These are phyloP conservation scores for Pleurotus ostreatus DNA, from an alignment of 768 basidiomycete species.

Conservation along the genomic window DNA sequence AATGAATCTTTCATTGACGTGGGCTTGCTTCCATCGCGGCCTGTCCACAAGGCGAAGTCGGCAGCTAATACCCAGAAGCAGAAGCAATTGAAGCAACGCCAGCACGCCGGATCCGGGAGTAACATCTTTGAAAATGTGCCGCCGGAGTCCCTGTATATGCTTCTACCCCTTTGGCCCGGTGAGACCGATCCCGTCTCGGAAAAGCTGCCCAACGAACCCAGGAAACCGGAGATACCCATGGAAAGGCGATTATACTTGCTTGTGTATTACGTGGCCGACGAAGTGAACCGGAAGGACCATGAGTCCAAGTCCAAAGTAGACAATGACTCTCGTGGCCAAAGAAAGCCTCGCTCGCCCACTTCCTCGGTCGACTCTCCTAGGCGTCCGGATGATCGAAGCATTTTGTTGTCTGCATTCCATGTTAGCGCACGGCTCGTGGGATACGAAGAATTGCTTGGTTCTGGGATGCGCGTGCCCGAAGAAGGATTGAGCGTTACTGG, in stretches of 20 bases:
- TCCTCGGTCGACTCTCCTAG: slow-evolving; percentile 30
- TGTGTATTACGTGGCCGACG: slow-evolving; percentile 62
- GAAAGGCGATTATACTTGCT: slow-evolving; percentile 68
- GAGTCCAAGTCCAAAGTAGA: slow-evolving; percentile 19
- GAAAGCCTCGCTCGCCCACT: slow-evolving; percentile 19
- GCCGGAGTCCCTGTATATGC: slow-evolving; percentile 73
- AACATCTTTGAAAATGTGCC: slow-evolving; percentile 62
- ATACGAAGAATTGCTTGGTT: slow-evolving; percentile 67
- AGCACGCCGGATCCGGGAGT: slow-evolving; percentile 14
- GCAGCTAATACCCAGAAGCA: slow-evolving; percentile 20
- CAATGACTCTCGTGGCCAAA: slow-evolving; percentile 9
- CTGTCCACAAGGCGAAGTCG: slow-evolving; percentile 23
- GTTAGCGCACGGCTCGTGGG: slow-evolving; percentile 72
- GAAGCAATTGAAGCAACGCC: slow-evolving; percentile 22
- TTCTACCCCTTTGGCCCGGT: slow-evolving; percentile 80
- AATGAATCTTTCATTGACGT: slow-evolving; percentile 79
- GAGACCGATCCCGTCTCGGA: slow-evolving; percentile 52
- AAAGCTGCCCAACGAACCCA: slow-evolving; percentile 15
- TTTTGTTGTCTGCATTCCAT: slow-evolving; percentile 63
- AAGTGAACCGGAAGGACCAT: not conserved
- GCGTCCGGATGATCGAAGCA: slow-evolving; percentile 35
- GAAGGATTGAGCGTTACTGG: slow-evolving; percentile 68
- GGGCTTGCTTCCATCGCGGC: slow-evolving; percentile 62
- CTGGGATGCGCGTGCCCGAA: slow-evolving; percentile 70
- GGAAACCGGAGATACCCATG: slow-evolving; percentile 36